A percentile compares a stretch with the other conserved stretches of the same genome.
phyloP scores from a whole-genome alignment of 768 basidiomycete genomes.

The Psilocybe azurescens region DNA sequence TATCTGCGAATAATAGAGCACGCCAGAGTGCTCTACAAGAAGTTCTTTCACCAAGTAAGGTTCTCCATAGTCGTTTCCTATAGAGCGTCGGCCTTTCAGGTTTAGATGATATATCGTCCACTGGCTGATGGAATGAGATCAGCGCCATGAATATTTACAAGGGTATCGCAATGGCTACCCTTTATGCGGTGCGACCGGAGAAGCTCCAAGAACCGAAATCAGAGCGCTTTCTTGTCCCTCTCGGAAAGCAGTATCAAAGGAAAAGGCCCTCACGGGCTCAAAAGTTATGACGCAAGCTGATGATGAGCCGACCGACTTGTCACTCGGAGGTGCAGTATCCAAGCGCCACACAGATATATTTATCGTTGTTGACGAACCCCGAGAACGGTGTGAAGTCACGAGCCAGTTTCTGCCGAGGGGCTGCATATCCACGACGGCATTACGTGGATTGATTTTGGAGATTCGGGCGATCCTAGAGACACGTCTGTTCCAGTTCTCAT shows the following conservation, averaged over 20 bases:
- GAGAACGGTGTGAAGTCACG: slow-evolving; percentile 42
- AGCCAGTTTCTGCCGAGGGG: slow-evolving; percentile 57
- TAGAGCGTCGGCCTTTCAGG: slow-evolving; percentile 12
- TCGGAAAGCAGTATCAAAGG: slow-evolving; percentile 39
- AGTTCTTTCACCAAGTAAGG: slow-evolving; percentile 16
- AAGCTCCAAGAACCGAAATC: slow-evolving; percentile 26
- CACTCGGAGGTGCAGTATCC: slow-evolving; percentile 10
- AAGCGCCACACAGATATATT: slow-evolving; percentile 50
- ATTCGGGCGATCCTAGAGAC: slow-evolving; percentile 39
- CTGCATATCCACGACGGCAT: slow-evolving; percentile 49
- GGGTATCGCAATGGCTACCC: slow-evolving; percentile 7
- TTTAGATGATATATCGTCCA: slow-evolving; percentile 20
- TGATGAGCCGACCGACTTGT: slow-evolving; percentile 7
- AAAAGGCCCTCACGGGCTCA: slow-evolving; percentile 34
- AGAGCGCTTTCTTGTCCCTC: slow-evolving; percentile 23
- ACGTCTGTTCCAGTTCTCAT: slow-evolving; percentile 52
- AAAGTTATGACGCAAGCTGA: slow-evolving; percentile 31
- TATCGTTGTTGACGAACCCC: slow-evolving; percentile 33
- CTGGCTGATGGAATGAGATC: slow-evolving; percentile 1
- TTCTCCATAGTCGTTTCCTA: slow-evolving; percentile 3
- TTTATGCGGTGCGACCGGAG: slow-evolving; percentile 15
- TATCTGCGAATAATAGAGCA: slow-evolving; percentile 24
- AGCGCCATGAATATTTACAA: neutral
- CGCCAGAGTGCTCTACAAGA: slow-evolving; percentile 20
- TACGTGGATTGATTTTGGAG: slow-evolving; percentile 40